Percentiles rank a stretch among this genome's conserved stretches.
Evolutionary conservation across 768 basidiomycete genomes (phyloP).

Genomic region (Amanita muscaria): DNA sequence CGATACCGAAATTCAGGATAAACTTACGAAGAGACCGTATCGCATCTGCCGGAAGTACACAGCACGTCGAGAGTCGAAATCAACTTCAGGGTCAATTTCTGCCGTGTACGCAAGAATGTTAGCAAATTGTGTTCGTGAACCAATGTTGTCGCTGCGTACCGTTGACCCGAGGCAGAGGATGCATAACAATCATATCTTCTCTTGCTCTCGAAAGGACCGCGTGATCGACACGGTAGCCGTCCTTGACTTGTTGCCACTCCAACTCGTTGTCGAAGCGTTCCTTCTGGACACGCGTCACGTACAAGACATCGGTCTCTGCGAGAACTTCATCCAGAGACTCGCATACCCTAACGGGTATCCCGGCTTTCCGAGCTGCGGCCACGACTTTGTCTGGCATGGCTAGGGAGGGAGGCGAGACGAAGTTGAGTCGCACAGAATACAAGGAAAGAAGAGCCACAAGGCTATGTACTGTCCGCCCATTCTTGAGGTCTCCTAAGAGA

Average conservation of each 20-base stretch:
- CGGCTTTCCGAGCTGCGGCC: constrained; percentile 73
- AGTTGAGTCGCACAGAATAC: constrained; percentile 92
- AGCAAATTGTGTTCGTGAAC: constrained; percentile 1
- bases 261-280: constrained; percentile 77
- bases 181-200: constrained; percentile 98
- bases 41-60: constrained; percentile 99
- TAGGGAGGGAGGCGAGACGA: constrained; percentile 81
- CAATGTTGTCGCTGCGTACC: constrained; percentile 34
- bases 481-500: constrained; percentile 91
- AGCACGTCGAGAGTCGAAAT: constrained; percentile 89
- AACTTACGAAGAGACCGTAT: constrained; percentile 92
- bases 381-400: constrained; percentile 87
- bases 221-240: constrained; percentile 89
- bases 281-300: constrained; percentile 93
- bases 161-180: constrained; percentile 91
- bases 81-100: constrained; percentile 99
- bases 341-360: constrained; percentile 68
- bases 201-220: constrained; percentile 89
- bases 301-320: constrained; percentile 89
- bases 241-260: constrained; percentile 89
- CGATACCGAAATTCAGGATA: neutral
- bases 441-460: constrained; percentile 86
- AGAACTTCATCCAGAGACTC: constrained; percentile 90
- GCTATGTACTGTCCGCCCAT: constrained; percentile 95
- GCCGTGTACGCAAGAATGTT: constrained; percentile 7